Evolutionary conservation across 805 yeast species (phyloP).

Genomic region (Saccharomycopsis capsularis): DNA sequence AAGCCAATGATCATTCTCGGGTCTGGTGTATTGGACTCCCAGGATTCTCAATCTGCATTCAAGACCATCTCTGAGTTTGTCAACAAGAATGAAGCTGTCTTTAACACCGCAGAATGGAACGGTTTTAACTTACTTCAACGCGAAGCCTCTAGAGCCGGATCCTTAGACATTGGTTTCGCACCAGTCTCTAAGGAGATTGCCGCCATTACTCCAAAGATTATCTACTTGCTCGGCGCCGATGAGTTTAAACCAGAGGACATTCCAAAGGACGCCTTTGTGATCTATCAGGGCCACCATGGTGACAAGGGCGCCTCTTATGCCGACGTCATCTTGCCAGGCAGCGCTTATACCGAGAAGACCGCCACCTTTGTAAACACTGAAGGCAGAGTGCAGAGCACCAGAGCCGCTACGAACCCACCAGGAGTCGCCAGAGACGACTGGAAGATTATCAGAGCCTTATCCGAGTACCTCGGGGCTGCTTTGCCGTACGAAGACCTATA

Average conservation of each 20-base stretch:
- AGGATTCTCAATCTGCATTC: constrained; percentile 56
- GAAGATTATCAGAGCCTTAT: constrained; percentile 77
- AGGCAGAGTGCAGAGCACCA: constrained; percentile 78
- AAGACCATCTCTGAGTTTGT: constrained; percentile 57
- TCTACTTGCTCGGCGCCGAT: constrained; percentile 80
- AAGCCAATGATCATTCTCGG: constrained; percentile 77
- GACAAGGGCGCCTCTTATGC: constrained; percentile 84
- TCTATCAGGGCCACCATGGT: constrained; percentile 90
- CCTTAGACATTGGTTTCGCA: constrained; percentile 74
- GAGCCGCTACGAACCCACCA: constrained; percentile 84
- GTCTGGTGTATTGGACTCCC: constrained; percentile 64
- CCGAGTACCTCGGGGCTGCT: constrained; percentile 64
- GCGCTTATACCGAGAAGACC: constrained; percentile 82
- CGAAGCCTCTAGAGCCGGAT: constrained; percentile 83
- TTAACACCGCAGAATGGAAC: constrained; percentile 70
- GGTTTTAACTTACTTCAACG: constrained; percentile 77
- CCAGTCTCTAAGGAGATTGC: constrained; percentile 39
- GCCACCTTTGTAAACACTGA: constrained; percentile 86
- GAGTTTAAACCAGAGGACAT: constrained; percentile 62
- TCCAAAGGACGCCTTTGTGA: constrained; percentile 80
- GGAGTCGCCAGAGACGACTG: constrained; percentile 90
- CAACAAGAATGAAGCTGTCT: constrained; percentile 42
- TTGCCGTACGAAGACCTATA: constrained; percentile 72
- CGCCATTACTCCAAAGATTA: constrained; percentile 55
- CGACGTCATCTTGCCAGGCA: constrained; percentile 79